Conservation (phyloP, 2,329 filamentous ascomycete genomes). For the Parastagonospora avenae region DNA sequence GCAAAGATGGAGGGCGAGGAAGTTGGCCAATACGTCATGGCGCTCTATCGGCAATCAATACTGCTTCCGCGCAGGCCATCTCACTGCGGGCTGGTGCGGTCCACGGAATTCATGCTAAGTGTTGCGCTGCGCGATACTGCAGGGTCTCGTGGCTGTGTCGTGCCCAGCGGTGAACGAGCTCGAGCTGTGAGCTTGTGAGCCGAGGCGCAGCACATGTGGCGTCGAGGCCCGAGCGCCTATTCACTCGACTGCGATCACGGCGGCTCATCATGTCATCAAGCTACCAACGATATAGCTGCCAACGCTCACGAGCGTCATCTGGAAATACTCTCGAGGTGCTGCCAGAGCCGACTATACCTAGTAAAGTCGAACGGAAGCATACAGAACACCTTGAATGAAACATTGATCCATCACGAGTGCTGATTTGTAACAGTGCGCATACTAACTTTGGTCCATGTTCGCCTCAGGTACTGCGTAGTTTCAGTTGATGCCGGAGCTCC, state of each 20-base stretch:
- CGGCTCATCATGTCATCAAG: not conserved
- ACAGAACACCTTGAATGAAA: too few species aligned
- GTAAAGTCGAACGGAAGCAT: too few species aligned
- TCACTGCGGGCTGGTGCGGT: slow-evolving; percentile 32
- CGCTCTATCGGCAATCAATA: slow-evolving; percentile 44
- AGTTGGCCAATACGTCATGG: slow-evolving; percentile 87
- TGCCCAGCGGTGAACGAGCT: slow-evolving; percentile 16
- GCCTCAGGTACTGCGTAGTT: too few species aligned
- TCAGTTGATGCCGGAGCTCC: too few species aligned
- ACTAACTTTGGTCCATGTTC: too few species aligned
- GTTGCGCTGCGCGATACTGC: slow-evolving; percentile 16
- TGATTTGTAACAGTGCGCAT: too few species aligned
- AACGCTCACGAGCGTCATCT: too few species aligned
- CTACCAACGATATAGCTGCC: not conserved
- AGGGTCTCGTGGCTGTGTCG: slow-evolving; percentile 31
- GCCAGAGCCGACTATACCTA: too few species aligned
- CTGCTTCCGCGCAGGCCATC: slow-evolving; percentile 45
- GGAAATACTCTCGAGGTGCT: too few species aligned
- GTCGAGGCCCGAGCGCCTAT: slow-evolving; percentile 10
- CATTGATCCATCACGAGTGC: too few species aligned
- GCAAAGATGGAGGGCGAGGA: slow-evolving; percentile 84
- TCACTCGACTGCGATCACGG: not conserved
- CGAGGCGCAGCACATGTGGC: slow-evolving; percentile 20
- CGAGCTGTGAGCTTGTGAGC: slow-evolving; percentile 1
- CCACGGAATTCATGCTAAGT: slow-evolving; percentile 28